A percentile compares a stretch with the other conserved stretches of the same genome.
Evolutionary conservation across 192 early-diverging fungal species (phyloP).

Genomic region (Podila minutissima): DNA sequence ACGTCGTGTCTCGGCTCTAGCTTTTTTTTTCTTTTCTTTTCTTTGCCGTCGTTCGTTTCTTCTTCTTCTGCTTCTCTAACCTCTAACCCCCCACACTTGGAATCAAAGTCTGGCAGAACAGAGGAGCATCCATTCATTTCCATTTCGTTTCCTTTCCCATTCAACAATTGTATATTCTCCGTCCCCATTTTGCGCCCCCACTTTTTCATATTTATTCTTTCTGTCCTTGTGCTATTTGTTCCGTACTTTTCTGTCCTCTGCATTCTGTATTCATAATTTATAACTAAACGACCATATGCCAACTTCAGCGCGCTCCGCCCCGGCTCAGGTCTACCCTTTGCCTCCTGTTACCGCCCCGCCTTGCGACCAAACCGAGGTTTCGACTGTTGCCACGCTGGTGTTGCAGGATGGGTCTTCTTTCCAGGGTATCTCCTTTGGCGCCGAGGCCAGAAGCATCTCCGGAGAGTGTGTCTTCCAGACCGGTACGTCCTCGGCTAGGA

Average conservation of each 20-base stretch:
- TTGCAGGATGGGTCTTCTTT: slow-evolving; percentile 89
- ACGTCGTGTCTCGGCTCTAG: too few relatives aligned
- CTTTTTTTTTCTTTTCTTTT: too few relatives aligned
- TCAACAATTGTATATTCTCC: not conserved
- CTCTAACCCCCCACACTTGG: too few relatives aligned
- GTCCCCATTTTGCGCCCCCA: not conserved
- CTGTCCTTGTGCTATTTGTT: not conserved
- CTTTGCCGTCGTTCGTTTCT: too few relatives aligned
- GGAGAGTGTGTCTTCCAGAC: slow-evolving; percentile 98
- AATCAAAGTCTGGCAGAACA: too few relatives aligned
- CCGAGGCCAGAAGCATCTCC: slow-evolving; percentile 83
- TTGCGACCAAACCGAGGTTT: slow-evolving; percentile 35
- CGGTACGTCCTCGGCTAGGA: slow-evolving; percentile 61
- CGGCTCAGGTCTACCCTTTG: slow-evolving; percentile 4
- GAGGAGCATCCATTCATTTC: not conserved
- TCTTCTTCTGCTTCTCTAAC: too few relatives aligned
- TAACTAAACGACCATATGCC: not conserved
- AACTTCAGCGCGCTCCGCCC: not conserved
- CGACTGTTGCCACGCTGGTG: slow-evolving; percentile 72
- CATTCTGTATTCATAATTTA: not conserved
- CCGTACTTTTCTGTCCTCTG: not conserved
- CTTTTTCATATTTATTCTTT: not conserved
- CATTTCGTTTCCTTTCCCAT: not conserved
- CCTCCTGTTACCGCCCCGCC: slow-evolving; percentile 47
- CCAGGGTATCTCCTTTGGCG: slow-evolving; percentile 94